These are phyloP conservation scores for Aspergillus sp. DNA, from an alignment of 2,329 filamentous ascomycete species.

Conservation along the genomic window DNA sequence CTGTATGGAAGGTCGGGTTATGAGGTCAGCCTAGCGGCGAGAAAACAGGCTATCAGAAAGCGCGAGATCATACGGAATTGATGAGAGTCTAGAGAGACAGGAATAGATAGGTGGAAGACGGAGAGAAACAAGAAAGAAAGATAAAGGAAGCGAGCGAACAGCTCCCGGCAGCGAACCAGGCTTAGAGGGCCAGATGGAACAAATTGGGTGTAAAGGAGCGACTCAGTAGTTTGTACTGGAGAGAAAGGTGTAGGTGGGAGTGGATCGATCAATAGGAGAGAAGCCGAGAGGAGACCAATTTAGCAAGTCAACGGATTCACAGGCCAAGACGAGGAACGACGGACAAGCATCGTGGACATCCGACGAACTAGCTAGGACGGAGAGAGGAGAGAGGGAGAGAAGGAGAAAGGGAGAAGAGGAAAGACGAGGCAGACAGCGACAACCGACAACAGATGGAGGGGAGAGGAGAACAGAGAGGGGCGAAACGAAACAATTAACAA, in stretches of 20 bases:
- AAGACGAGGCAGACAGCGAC: neutral
- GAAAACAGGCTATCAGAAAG: neutral
- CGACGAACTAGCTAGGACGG: neutral
- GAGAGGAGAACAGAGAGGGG: neutral
- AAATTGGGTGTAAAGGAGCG: slow-evolving; percentile 19
- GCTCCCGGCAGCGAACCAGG: slow-evolving; percentile 13
- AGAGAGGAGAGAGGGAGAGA: neutral
- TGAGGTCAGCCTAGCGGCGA: neutral
- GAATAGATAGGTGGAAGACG: neutral
- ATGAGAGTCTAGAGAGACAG: neutral
- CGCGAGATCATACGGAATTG: neutral
- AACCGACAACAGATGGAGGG: neutral
- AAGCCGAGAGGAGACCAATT: slow-evolving; percentile 2
- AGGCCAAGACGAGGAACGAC: slow-evolving; percentile 12
- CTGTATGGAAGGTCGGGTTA: neutral
- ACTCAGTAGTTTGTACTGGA: slow-evolving; percentile 6
- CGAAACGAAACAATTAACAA: neutral
- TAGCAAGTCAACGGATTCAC: slow-evolving; percentile 12
- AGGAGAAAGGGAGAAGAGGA: slow-evolving; percentile 1
- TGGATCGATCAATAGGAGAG: neutral
- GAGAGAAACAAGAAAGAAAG: neutral
- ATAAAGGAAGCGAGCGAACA: slow-evolving; percentile 10
- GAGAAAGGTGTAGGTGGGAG: neutral
- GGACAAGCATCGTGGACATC: slow-evolving; percentile 16
- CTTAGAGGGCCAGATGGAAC: slow-evolving; percentile 1